Conservation (phyloP, 208 protist species). For the Wallacemonas collosoma region DNA sequence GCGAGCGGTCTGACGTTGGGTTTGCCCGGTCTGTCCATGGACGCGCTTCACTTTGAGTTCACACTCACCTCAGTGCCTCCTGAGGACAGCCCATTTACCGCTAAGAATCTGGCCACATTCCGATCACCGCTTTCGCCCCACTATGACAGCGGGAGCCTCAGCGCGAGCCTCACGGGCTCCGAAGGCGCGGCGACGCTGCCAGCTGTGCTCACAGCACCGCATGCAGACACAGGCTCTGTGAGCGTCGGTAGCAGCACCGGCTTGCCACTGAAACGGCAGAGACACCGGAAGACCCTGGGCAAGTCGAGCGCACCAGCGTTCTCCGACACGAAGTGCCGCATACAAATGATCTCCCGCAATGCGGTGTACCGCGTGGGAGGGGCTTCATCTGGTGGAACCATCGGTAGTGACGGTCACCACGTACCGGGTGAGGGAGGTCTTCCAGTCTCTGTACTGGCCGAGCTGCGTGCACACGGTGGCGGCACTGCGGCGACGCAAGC, state of each 20-base stretch:
- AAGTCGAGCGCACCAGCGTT: not conserved
- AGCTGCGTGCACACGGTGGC: not conserved
- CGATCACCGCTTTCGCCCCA: not conserved
- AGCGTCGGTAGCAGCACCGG: slow-evolving; percentile 6
- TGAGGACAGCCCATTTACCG: slow-evolving; percentile 10
- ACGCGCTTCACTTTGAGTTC: slow-evolving; percentile 73
- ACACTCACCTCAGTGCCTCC: not conserved
- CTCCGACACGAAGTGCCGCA: not conserved
- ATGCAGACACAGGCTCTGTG: slow-evolving; percentile 1
- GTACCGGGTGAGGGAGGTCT: not conserved
- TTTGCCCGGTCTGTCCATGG: slow-evolving; percentile 44
- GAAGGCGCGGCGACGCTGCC: not conserved
- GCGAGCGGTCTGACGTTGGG: slow-evolving; percentile 49
- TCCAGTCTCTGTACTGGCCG: not conserved
- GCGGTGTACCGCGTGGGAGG: not conserved
- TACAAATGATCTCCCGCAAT: slow-evolving; percentile 7
- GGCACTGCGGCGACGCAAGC: not conserved
- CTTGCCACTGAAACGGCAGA: not conserved
- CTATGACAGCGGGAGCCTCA: not conserved
- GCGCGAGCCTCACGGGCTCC: slow-evolving; percentile 7
- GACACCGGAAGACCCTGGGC: not conserved
- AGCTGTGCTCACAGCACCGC: not conserved
- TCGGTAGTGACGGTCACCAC: not conserved
- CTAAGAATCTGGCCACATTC: slow-evolving; percentile 4
- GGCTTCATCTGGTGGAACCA: not conserved